Conservation (phyloP, 208 protist species). For the Crithidia mellificae region DNA sequence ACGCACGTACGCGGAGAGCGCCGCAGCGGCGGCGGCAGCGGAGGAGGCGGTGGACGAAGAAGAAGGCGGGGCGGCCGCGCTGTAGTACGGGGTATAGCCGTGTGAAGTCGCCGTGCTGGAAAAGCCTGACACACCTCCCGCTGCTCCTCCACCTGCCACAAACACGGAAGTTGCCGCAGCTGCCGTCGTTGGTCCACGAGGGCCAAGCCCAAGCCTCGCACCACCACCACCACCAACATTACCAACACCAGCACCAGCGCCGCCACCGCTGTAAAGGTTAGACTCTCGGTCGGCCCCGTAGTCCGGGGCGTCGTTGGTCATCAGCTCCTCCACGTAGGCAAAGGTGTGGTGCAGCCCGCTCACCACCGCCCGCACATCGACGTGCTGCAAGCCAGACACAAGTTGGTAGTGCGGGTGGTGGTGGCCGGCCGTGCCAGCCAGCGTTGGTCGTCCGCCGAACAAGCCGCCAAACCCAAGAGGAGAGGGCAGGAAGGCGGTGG, state of each 20-base stretch:
- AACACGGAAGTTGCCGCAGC: too few species aligned
- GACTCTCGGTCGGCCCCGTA: not conserved
- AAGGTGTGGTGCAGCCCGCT: conserved; percentile 87
- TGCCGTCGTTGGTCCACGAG: too few species aligned
- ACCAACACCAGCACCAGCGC: too few species aligned
- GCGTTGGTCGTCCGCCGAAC: not conserved
- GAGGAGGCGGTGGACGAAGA: too few species aligned
- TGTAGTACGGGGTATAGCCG: not conserved
- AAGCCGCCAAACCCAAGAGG: not conserved
- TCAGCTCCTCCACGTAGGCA: conserved; percentile 70
- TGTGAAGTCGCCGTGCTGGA: too few species aligned
- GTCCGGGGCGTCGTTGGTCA: not conserved
- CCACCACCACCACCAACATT: too few species aligned
- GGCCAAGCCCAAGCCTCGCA: too few species aligned
- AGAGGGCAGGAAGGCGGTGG: not conserved
- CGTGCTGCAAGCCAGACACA: conserved; percentile 49
- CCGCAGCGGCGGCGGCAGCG: too few species aligned
- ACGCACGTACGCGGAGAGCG: too few species aligned
- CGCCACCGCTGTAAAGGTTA: too few species aligned
- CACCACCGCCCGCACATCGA: conserved; percentile 67
- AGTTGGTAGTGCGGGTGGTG: conserved; percentile 41
- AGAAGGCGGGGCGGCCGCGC: not conserved
- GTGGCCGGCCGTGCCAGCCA: conserved; percentile 21
- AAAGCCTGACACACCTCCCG: too few species aligned
- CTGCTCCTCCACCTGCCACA: too few species aligned